Evolutionary conservation across 441 rosid genomes (phyloP), one percentile per base, ranked within the genome.

Genomic region (Eutrema salsugineum): DNA sequence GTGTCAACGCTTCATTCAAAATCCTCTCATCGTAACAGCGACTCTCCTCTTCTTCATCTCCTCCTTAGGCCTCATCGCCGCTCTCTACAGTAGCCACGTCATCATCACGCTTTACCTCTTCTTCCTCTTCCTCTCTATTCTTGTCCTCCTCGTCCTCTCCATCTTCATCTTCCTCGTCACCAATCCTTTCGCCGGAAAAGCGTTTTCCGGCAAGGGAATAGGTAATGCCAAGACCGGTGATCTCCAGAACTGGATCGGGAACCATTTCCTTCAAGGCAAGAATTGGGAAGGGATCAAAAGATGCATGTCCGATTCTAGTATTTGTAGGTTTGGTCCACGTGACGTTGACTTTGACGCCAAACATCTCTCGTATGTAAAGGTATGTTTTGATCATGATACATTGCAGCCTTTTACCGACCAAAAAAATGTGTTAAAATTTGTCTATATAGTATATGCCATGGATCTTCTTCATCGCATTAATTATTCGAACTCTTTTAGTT

Each of bases 21-120:
- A 53, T 38, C 87, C 85, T 5, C 79, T 90, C 7, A 60, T 86
- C 33, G 53, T 79, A 2, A 49, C 78, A 5, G 93, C 89, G 11
- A 12, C 39, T 1, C 62, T 77, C 19, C 9, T 87, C 17, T 32
- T 83, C 67, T 75, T 77, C 35, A 72, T 88, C 19, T 83, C 93
- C 5, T 33, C 82, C 38, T 46, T 86, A 51, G 93, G 93, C n/a
- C 46, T 86, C 6, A 32, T 82, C 11, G 93, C 89, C 6, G 66
- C 83, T 5, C 83, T 71, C n/a, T 81, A 75, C 33, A 60, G 72
- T 42, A 38, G 65, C 58, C 80, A 79, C 50, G 16, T 72, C 22
- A 30, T 87, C 55, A 76, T 87, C 33, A 63, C 78, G 8, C 7
- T 89, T 10, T 89, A 89, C 56, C 69, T 83, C 6, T 22, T 79